A percentile compares a stretch with the other conserved stretches of the same genome.
Conservation (phyloP, 805 yeast species). For the Dipodascus albidus region DNA sequence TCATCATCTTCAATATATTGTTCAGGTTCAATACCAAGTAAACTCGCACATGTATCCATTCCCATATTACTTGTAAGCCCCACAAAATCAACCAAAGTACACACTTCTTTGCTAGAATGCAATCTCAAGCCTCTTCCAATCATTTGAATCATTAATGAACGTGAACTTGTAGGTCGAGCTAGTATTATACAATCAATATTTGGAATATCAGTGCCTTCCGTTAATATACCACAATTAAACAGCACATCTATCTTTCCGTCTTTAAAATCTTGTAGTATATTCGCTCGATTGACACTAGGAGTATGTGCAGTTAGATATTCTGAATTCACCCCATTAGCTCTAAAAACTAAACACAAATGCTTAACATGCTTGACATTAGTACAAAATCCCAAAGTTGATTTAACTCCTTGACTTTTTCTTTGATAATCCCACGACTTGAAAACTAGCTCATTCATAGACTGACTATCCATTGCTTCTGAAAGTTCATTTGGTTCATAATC, state of each 20-base stretch:
- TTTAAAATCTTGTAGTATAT: conserved; percentile 45
- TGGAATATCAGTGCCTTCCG: conserved; percentile 94
- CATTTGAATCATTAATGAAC: conserved; percentile 70
- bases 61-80: conserved; percentile 39
- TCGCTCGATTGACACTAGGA: conserved; percentile 36
- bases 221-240: conserved; percentile 80
- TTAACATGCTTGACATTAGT: conserved; percentile 61
- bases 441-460: conserved; percentile 43
- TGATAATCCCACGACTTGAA: conserved; percentile 38
- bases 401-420: conserved; percentile 20
- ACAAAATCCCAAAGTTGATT: conserved; percentile 67
- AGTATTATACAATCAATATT: conserved; percentile 69
- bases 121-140: conserved; percentile 78
- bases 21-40: conserved; percentile 21
- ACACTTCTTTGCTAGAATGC: conserved; percentile 46
- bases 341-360: conserved; percentile 41
- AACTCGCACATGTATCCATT: conserved; percentile 42
- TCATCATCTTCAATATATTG: not conserved
- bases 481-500: conserved; percentile 47
- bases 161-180: conserved; percentile 72
- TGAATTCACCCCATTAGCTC: conserved; percentile 51
- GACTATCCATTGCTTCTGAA: conserved; percentile 43
- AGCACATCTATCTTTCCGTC: conserved; percentile 56
- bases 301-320: conserved; percentile 64
- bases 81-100: conserved; percentile 73